phyloP scores from a whole-genome alignment of 331 rosid species.

The Malus hybrid region DNA sequence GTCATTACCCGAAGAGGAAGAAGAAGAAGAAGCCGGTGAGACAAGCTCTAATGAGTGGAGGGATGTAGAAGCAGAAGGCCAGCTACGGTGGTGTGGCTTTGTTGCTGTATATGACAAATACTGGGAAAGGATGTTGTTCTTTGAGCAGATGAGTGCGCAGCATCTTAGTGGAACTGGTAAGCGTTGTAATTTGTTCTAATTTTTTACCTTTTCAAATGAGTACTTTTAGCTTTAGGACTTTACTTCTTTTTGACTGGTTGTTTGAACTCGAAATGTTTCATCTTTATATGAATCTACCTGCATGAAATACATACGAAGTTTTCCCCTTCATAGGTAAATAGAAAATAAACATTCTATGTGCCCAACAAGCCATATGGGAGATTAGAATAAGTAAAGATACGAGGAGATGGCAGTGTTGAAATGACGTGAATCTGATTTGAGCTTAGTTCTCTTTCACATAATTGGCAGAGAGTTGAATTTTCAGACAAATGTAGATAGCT shows the following conservation, averaged over 20 bases:
- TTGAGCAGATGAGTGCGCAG: slow-evolving; percentile 59
- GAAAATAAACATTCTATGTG: neutral
- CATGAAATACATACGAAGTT: neutral
- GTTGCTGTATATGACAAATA: slow-evolving; percentile 78
- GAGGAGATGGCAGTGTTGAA: too few relatives aligned
- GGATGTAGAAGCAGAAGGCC: slow-evolving; percentile 96
- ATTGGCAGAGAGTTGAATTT: neutral
- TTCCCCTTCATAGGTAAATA: neutral
- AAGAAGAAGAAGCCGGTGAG: slow-evolving; percentile 51
- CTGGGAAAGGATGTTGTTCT: slow-evolving; percentile 77
- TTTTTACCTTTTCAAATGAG: neutral
- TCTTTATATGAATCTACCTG: neutral
- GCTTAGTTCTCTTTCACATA: neutral
- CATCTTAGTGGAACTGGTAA: slow-evolving; percentile 51
- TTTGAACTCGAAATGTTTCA: neutral
- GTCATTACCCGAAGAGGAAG: slow-evolving; percentile 63
- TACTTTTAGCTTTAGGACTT: neutral
- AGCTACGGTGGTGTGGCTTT: slow-evolving; percentile 92
- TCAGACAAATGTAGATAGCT: neutral
- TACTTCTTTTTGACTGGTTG: neutral
- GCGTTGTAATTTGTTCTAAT: neutral
- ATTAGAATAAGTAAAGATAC: neutral
- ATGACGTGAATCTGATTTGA: neutral
- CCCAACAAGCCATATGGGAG: neutral
- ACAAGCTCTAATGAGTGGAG: slow-evolving; percentile 69